Percentiles rank a stretch among this genome's conserved stretches.
Evolutionary conservation across 805 yeast genomes (phyloP).

Genomic region (Zygosaccharomyces lentus): DNA sequence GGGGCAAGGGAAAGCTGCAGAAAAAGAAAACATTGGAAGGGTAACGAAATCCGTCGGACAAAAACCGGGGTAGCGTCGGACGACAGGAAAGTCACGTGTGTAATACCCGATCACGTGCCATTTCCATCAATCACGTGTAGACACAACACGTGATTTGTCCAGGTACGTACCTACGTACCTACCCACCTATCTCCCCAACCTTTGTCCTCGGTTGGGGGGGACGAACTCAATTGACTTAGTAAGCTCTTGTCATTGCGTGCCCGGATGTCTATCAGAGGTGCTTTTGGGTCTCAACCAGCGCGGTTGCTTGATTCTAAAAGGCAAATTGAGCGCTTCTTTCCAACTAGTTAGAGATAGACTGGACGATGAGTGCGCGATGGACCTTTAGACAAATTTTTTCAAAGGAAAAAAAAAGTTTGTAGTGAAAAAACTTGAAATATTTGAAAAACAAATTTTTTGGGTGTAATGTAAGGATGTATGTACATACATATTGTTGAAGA

Average conservation of each 20-base stretch:
- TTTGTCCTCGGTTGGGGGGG: too few relatives aligned
- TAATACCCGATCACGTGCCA: too few relatives aligned
- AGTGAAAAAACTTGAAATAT: constrained; percentile 15
- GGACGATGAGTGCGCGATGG: not conserved
- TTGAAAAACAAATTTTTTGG: constrained; percentile 33
- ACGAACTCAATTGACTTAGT: too few relatives aligned
- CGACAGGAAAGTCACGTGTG: not conserved
- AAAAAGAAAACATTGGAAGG: constrained; percentile 12
- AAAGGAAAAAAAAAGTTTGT: not conserved
- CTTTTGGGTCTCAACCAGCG: too few relatives aligned
- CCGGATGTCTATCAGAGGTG: too few relatives aligned
- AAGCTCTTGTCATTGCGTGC: too few relatives aligned
- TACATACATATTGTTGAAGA: constrained; percentile 24
- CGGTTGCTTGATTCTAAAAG: not conserved
- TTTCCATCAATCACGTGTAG: too few relatives aligned
- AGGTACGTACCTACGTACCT: too few relatives aligned
- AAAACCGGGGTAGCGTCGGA: not conserved
- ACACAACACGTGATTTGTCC: too few relatives aligned
- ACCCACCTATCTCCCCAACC: too few relatives aligned
- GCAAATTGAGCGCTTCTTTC: not conserved
- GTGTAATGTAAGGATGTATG: constrained; percentile 35
- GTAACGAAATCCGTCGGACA: not conserved
- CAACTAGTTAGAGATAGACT: not conserved
- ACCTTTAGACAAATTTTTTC: not conserved
- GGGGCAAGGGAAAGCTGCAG: constrained; percentile 9